Percentiles rank a stretch among this genome's conserved stretches.
phyloP scores from a whole-genome alignment of 257 asterid genomes.

The Haberlea rhodopensis region DNA sequence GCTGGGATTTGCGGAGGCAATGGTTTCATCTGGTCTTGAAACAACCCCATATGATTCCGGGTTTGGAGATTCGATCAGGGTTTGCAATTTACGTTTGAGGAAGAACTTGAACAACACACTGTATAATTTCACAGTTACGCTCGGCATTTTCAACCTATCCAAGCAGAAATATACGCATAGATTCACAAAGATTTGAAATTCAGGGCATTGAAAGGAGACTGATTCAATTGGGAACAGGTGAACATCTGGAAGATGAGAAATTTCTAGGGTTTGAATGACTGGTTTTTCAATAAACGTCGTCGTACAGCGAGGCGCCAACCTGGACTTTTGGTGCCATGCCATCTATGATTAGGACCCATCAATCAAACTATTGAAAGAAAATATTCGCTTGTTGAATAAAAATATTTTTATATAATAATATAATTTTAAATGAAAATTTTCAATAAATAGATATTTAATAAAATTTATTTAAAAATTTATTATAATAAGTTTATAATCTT shows the following conservation, averaged over 20 bases:
- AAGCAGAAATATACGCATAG: conserved; percentile 20
- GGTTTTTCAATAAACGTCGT: background rate
- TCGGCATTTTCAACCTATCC: conserved; percentile 56
- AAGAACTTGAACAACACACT: conserved; percentile 69
- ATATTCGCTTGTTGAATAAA: too few species aligned
- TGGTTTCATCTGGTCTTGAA: conserved; percentile 57
- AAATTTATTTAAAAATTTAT: too few species aligned
- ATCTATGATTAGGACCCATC: too few species aligned
- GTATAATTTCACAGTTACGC: conserved; percentile 52
- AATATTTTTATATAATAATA: too few species aligned
- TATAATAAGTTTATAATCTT: too few species aligned
- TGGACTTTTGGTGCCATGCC: conserved; percentile 25
- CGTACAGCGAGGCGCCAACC: conserved; percentile 27
- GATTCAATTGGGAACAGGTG: conserved; percentile 27
- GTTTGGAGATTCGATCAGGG: conserved; percentile 36
- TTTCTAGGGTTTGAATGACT: conserved; percentile 28
- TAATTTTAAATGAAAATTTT: too few species aligned
- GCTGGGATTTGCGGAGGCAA: conserved; percentile 57
- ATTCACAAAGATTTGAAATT: conserved; percentile 12
- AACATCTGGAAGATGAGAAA: conserved; percentile 34
- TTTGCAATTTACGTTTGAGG: conserved; percentile 57
- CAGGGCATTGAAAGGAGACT: conserved; percentile 24
- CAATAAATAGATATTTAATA: too few species aligned
- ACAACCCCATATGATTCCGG: conserved; percentile 43
- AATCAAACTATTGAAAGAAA: too few species aligned